A percentile compares a stretch with the other conserved stretches of the same genome.
Evolutionary conservation across 495 filamentous ascomycete genomes (phyloP).

Genomic region (Hypoxylon lienhwacheense): DNA sequence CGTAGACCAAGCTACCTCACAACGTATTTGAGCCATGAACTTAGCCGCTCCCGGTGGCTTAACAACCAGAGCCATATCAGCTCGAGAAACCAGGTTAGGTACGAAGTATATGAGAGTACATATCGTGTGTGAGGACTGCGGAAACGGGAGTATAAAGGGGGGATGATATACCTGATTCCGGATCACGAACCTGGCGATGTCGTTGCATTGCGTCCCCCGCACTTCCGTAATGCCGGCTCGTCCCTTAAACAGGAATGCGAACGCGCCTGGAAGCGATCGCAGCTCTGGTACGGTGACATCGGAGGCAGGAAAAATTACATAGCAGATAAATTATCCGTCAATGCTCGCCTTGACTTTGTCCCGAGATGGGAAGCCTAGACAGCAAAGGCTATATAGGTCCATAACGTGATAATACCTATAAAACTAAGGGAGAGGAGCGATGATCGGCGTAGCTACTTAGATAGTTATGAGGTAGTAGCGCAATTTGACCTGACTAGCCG

Average conservation of each 20-base stretch:
- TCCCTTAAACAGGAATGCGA: conserved; percentile 22
- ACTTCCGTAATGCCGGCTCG: conserved; percentile 4
- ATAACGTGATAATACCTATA: conserved; percentile 27
- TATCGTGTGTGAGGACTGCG: not conserved
- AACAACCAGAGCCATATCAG: too few relatives aligned
- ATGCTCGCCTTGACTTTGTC: conserved; percentile 24
- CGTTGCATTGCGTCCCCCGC: conserved; percentile 23
- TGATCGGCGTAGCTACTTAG: conserved; percentile 19
- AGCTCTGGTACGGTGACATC: conserved; percentile 23
- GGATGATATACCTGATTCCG: conserved; percentile 1
- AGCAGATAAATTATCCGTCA: conserved; percentile 24
- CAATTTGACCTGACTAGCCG: not conserved
- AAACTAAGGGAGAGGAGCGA: conserved; percentile 8
- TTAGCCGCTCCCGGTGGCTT: too few relatives aligned
- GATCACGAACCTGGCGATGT: not conserved
- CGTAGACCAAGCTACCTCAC: too few relatives aligned
- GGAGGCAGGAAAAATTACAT: conserved; percentile 14
- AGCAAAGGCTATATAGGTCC: too few relatives aligned
- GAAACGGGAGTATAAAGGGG: not conserved
- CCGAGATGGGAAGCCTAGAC: conserved; percentile 20
- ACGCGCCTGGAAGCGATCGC: conserved; percentile 14
- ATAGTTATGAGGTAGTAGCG: not conserved
- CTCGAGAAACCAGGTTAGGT: not conserved
- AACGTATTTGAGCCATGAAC: too few relatives aligned
- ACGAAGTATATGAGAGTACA: not conserved